Conservation (phyloP, 1,284 basidiomycete genomes). For the Ustilago shanxiensis region DNA sequence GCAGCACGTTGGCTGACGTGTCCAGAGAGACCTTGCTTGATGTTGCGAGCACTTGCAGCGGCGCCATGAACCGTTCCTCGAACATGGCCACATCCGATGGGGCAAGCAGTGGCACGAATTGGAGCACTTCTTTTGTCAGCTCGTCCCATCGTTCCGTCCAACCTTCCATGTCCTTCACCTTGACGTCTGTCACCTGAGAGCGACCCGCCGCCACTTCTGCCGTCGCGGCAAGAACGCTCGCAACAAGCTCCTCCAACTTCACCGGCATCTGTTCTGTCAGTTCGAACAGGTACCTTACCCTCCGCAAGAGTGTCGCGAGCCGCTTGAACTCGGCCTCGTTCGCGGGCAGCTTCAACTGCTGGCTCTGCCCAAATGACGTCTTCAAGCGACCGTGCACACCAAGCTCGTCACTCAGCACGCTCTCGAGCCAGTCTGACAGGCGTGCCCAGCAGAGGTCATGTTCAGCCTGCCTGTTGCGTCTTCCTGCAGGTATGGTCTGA, state of each 20-base stretch:
- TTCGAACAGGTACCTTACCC: constrained; percentile 33
- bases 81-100: constrained; percentile 26
- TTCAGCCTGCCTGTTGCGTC: constrained; percentile 29
- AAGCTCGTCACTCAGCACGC: constrained; percentile 49
- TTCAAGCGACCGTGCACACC: constrained; percentile 15
- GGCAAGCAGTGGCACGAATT: constrained; percentile 39
- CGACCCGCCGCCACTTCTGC: constrained; percentile 16
- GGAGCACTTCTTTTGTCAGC: constrained; percentile 35
- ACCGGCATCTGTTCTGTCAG: constrained; percentile 42
- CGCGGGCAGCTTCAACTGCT: constrained; percentile 24
- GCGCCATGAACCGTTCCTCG: constrained; percentile 31
- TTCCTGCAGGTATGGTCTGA: constrained; percentile 29
- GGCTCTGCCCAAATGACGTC: constrained; percentile 2
- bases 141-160: constrained; percentile 40
- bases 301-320: constrained; percentile 22
- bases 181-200: neutral
- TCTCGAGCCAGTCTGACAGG: constrained; percentile 52
- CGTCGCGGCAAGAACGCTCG: constrained; percentile 30
- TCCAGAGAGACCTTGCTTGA: constrained; percentile 33
- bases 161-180: constrained; percentile 13
- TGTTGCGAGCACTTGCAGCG: constrained; percentile 22
- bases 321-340: constrained; percentile 35
- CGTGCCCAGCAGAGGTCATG: constrained; percentile 51
- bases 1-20: constrained; percentile 30
- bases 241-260: constrained; percentile 29